These are phyloP conservation scores for Trypanosoma boissoni DNA, from an alignment of 208 protist genomes.

Conservation along the genomic window DNA sequence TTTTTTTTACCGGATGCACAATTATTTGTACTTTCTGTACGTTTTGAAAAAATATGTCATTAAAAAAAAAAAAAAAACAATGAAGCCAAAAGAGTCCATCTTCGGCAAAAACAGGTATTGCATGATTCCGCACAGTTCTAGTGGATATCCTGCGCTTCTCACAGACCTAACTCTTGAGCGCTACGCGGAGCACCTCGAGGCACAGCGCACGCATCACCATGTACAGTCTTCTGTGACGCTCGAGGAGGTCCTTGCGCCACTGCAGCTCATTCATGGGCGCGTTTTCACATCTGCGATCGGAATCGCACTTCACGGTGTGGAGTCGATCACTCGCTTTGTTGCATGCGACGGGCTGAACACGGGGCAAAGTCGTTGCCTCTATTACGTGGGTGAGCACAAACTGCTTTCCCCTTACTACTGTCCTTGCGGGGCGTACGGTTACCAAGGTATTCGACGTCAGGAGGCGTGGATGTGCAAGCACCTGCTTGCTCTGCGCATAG, in stretches of 20 bases:
- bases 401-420: conserved; percentile 80
- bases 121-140: conserved; percentile 15
- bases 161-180: conserved; percentile 37
- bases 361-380: conserved; percentile 37
- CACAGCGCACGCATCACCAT: neutral
- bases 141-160: conserved; percentile 32
- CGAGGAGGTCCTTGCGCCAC: conserved; percentile 62
- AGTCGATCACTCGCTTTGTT: conserved; percentile 64
- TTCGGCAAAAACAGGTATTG: too few relatives aligned
- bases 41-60: too few relatives aligned
- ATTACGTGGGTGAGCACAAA: conserved; percentile 72
- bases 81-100: too few relatives aligned
- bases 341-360: conserved; percentile 15
- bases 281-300: conserved; percentile 69
- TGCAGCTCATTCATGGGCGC: conserved; percentile 74
- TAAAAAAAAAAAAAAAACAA: too few relatives aligned
- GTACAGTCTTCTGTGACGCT: conserved; percentile 5
- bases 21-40: too few relatives aligned
- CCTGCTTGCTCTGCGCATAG: conserved; percentile 71
- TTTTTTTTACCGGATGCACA: too few relatives aligned
- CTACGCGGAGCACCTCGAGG: conserved; percentile 39
- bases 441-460: conserved; percentile 64
- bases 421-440: conserved; percentile 76
- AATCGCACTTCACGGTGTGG: conserved; percentile 69
- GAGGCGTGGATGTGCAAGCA: conserved; percentile 84